A percentile compares a stretch with the other conserved stretches of the same genome.
Evolutionary conservation across 768 basidiomycete genomes (phyloP).

Genomic region (Mycena metata): DNA sequence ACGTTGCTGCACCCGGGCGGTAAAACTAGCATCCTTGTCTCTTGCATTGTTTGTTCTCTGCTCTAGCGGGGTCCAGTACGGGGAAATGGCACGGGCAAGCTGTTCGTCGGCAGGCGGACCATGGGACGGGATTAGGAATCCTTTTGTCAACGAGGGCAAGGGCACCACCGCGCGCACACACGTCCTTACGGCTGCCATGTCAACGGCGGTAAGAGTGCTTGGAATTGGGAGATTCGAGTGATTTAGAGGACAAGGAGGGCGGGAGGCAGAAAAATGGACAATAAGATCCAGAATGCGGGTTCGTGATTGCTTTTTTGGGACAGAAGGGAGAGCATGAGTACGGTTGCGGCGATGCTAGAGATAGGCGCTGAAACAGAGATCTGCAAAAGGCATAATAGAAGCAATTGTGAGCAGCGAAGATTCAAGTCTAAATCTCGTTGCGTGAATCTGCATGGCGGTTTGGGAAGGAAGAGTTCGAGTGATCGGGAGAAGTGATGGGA

Average conservation of each 20-base stretch:
- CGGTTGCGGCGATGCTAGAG: conserved; percentile 20
- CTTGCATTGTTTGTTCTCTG: conserved; percentile 42
- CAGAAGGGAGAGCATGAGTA: conserved; percentile 40
- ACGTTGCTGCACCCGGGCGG: conserved; percentile 37
- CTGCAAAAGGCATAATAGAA: conserved; percentile 20
- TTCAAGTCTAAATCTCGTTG: conserved; percentile 26
- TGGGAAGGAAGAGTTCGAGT: background rate
- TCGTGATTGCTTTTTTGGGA: conserved; percentile 52
- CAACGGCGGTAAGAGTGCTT: conserved; percentile 61
- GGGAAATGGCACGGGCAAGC: conserved; percentile 54
- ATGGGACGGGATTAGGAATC: conserved; percentile 56
- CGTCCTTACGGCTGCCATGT: conserved; percentile 66
- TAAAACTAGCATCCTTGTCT: conserved; percentile 53
- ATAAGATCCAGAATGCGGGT: conserved; percentile 65
- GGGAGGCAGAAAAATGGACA: conserved; percentile 58
- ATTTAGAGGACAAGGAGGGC: conserved; percentile 50
- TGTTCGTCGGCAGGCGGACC: conserved; percentile 63
- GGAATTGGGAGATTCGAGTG: conserved; percentile 51
- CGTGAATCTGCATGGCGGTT: conserved; percentile 14
- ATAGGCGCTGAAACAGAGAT: conserved; percentile 37
- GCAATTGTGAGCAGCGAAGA: conserved; percentile 32
- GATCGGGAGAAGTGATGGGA: background rate
- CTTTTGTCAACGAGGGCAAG: conserved; percentile 61
- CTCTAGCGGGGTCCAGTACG: conserved; percentile 57
- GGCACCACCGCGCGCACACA: conserved; percentile 52